These are phyloP conservation scores for Cladophialophora chaetospira DNA, from an alignment of 2,329 filamentous ascomycete species.

Conservation along the genomic window DNA sequence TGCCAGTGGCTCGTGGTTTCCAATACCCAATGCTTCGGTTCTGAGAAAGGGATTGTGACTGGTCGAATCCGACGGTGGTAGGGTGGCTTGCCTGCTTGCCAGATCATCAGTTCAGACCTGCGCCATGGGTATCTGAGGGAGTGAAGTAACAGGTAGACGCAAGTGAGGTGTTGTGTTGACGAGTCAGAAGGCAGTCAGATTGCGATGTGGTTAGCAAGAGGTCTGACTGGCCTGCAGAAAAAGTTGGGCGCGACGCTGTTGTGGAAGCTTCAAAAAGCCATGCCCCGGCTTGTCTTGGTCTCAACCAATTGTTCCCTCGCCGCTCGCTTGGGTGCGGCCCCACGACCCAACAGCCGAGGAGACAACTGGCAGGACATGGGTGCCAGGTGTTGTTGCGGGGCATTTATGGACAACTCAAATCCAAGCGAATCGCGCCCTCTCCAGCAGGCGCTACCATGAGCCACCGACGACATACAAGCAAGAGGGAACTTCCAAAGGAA, in stretches of 20 bases:
- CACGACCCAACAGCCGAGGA: not conserved
- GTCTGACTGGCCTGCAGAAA: slow-evolving; percentile 16
- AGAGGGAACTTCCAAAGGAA: no score
- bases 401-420: no score
- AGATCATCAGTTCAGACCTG: slow-evolving; percentile 25
- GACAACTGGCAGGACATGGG: no score
- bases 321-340: not conserved
- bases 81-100: slow-evolving; percentile 12
- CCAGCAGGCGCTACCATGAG: no score
- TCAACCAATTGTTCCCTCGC: slow-evolving; percentile 5
- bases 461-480: no score
- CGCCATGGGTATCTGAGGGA: slow-evolving; percentile 26
- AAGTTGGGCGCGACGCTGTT: slow-evolving; percentile 26
- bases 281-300: not conserved
- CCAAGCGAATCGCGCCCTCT: no score
- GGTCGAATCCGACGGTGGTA: slow-evolving; percentile 4
- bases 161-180: slow-evolving; percentile 11
- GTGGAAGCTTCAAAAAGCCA: no score
- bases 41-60: slow-evolving; percentile 1
- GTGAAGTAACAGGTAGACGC: not conserved
- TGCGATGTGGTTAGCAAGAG: slow-evolving; percentile 3
- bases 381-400: no score
- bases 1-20: no score
- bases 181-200: slow-evolving; percentile 16
- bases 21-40: no score